Conservation (phyloP, 441 rosid genomes). For the Mallotus japonicus region DNA sequence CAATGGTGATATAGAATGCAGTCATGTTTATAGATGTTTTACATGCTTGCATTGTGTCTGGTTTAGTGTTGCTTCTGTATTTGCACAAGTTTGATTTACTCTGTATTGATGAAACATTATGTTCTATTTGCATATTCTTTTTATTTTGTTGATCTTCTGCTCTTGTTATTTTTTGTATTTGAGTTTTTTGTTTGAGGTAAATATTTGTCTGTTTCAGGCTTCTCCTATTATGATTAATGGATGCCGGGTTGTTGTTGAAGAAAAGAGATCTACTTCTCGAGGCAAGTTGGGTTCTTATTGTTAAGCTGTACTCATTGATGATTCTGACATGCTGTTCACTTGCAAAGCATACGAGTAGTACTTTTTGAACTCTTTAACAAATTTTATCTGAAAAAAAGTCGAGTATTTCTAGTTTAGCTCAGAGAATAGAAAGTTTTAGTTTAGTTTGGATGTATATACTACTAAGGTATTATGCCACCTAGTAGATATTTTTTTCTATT, state of each 20-base stretch:
- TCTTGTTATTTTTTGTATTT: background rate
- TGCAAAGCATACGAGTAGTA: background rate
- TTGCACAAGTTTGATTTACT: background rate
- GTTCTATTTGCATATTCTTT: background rate
- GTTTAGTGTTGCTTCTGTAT: background rate
- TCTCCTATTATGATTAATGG: conserved; percentile 79
- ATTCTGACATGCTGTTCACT: background rate
- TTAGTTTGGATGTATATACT: too few relatives aligned
- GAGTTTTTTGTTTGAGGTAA: background rate
- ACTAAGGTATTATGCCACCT: background rate
- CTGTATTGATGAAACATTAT: background rate
- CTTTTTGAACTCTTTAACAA: background rate
- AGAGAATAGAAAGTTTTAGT: background rate
- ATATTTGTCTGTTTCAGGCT: conserved; percentile 49
- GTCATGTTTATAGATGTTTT: background rate
- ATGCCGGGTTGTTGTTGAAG: conserved; percentile 68
- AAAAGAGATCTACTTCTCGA: conserved; percentile 83
- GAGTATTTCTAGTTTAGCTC: background rate
- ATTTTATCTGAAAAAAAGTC: background rate
- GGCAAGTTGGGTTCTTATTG: conserved; percentile 48
- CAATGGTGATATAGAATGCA: background rate
- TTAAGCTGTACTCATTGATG: conserved; percentile 9
- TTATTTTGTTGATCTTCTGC: background rate
- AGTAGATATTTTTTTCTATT: background rate
- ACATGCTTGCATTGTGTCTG: background rate